Evolutionary conservation across 306 rosid species (phyloP), one percentile per base, ranked within the genome.

Genomic region (Cyclanthera cordifolia): DNA sequence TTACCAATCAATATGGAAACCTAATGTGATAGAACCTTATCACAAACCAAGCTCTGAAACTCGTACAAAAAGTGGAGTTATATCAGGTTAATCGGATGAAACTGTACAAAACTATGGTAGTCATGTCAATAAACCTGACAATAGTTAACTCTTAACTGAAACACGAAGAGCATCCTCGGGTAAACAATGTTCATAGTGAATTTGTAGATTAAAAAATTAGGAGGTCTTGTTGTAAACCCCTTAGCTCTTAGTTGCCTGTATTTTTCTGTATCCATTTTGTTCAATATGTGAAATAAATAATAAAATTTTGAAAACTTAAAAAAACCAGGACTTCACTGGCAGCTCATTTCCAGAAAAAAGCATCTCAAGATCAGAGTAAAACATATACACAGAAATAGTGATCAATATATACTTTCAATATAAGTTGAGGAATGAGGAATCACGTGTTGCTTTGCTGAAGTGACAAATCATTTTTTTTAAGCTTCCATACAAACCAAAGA

Each of bases 11-110:
- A 69, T 64, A 56, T 57, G 32, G 74, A 66, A 32, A 72, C 79
- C 45, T 70, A 80, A 75, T 73, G 79, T 45, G 77, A 76, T 72
- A 80, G 76, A 88, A 75, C 77, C 81, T 75, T 71, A 76, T 63
- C 56, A 74, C 28, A 72, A 76, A 63, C 47, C 67, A 61, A 61
- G 46, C 50, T 61, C 51, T 39, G 51, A 39, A 61, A 39, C 51
- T 19, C 50, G 9, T 14, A 61, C 16, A 61, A 61, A 17, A 61
- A 37, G 25, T 34, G 51, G 51, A 39, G 27, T 20, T 19, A 16
- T 27, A 61, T 61, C 30, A 12, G 45, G 28, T 61, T n/a, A 59
- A 59, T 39, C 68, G 10, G 30, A 48, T 61, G 68, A 37, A 61
- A 49, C n/a, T 39, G 68, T 61, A 17, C 9, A 60, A 46, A 19